Base-by-base conservation (phyloP, 495 filamentous ascomycete genomes). In the Neurospora sp. region DNA sequence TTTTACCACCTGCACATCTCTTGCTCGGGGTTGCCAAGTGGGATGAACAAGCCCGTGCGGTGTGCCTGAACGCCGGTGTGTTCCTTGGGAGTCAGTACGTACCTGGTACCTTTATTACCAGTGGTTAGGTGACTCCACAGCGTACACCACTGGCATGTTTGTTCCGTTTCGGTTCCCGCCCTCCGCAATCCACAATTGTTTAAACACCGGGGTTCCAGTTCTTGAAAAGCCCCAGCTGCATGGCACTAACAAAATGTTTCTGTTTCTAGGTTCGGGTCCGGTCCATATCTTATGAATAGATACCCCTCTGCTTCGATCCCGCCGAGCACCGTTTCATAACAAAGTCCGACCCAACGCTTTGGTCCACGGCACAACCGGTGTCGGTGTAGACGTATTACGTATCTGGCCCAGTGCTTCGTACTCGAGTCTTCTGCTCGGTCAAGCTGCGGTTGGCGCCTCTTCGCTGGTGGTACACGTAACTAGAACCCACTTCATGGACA, bases 401-500 rank as follows among this genome's bases (percentile, higher is more conserved):
- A 8, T 35, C 54, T 35, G 54, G 27, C 27, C 54, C 54, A 35
- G 54, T 16, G 27, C 27, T 66, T 66, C 23, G 48, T 59, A 27
- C 48, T 59, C 48, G 48, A 59, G 20, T 27, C 11, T 59, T 59
- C 48, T 5, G 48, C 48, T 23, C 46, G 20, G 46, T 23, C 23
- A 62, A 62, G 54, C 54, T 23, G 46, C 20, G n/a, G 46, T 54
- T 54, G n/a, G 46, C 14, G 20, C 11, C n/a, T 59, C 20, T 23
- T 59, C 20, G 48, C 48, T 66, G 27, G 54, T 37, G 27, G 54
- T 66, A 66, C 54, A 66, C 54, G 54, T 66, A 66, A 66, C 54
- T 18, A 66, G 27, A 66, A 66, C 54, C 54, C 54, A 66, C 54
- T 77, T 69, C 38, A 75, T 77, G 74, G 76, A 72, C 71, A 18